phyloP scores from a whole-genome alignment of 495 filamentous ascomycete genomes.

The Aspergillus affinis region DNA sequence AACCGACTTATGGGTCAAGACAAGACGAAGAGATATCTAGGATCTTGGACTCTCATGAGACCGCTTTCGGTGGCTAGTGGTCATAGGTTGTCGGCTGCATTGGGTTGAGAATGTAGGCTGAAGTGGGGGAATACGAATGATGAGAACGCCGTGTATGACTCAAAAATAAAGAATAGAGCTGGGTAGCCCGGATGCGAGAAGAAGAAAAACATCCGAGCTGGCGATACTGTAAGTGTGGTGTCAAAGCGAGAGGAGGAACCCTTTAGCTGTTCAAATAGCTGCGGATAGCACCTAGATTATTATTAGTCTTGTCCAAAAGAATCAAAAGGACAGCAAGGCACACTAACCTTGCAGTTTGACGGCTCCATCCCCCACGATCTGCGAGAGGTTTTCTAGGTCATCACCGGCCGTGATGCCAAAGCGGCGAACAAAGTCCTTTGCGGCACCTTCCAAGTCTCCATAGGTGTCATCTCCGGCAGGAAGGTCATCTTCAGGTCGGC shows the following conservation, averaged over 20 bases:
- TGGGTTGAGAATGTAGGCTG: slow-evolving; percentile 7
- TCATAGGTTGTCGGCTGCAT: not conserved
- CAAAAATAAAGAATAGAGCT: slow-evolving; percentile 11
- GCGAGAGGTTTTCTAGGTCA: slow-evolving; percentile 85
- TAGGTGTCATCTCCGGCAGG: slow-evolving; percentile 64
- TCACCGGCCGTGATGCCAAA: slow-evolving; percentile 95
- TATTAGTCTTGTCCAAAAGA: slow-evolving; percentile 13
- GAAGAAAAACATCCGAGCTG: slow-evolving; percentile 9
- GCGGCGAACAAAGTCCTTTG: slow-evolving; percentile 89
- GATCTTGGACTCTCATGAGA: not conserved
- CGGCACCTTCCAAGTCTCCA: slow-evolving; percentile 84
- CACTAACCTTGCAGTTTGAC: slow-evolving; percentile 70
- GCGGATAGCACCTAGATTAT: slow-evolving; percentile 62
- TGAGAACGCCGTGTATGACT: slow-evolving; percentile 18
- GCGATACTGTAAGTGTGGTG: slow-evolving; percentile 1
- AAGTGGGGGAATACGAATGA: slow-evolving; percentile 4
- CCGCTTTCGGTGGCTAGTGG: not conserved
- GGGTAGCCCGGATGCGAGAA: slow-evolving; percentile 18
- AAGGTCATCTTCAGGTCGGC: slow-evolving; percentile 74
- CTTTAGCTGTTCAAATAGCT: slow-evolving; percentile 74
- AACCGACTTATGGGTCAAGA: not conserved
- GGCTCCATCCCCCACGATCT: slow-evolving; percentile 81
- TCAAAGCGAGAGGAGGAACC: not conserved
- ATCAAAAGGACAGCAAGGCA: not conserved
- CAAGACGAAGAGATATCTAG: not conserved